Evolutionary conservation across 2,329 filamentous ascomycete genomes (phyloP), one percentile per base, ranked within the genome.

Genomic region (Lachnellula hyalina): DNA sequence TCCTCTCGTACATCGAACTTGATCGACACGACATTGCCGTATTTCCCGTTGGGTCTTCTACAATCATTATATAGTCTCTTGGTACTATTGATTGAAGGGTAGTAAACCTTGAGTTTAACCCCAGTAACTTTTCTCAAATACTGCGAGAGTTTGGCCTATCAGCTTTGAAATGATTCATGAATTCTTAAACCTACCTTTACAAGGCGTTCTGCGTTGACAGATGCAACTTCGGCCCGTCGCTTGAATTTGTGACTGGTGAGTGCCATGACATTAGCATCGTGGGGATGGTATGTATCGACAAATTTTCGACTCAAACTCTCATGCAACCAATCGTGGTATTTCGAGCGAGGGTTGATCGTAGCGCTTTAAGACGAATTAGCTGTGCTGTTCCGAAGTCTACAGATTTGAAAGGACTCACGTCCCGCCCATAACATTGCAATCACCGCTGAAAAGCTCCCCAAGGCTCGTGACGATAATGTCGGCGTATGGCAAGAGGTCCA

Each of bases 401-500:
- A 25, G 9, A 8, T 28, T 28, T 28, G 28, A 8, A 28, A 9
- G 8, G 9, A 25, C 19, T 45, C 19, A 45, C 42, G 17, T 25
- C 12, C 42, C 42, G 12, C 15, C 42, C 42, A 45, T 45, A 14
- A 45, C 42, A 45, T 45, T 45, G 19, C 15, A n/a, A 8, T 45
- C 3, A 9, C 42, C 42, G 14, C 42, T 45, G 19, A 45, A 45
- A 14, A 14, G 15, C 19, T 45, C 25, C 17, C 17, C 23, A 14
- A 45, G 42, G 4, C 15, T 17, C 11, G 42, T 45, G 12, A 45
- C 19, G 19, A 45, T 17, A 23, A 45, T 45, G 23, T 45, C 42
- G 12, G n/a, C 15, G 66, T 85, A 87, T 2, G 86, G 89, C 7
- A 96, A 79, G 4, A 96, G 89, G 68, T 96, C 89, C 65, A 96